Conservation (phyloP, 2,329 filamentous ascomycete species). For the Cladorrhinum sp. region DNA sequence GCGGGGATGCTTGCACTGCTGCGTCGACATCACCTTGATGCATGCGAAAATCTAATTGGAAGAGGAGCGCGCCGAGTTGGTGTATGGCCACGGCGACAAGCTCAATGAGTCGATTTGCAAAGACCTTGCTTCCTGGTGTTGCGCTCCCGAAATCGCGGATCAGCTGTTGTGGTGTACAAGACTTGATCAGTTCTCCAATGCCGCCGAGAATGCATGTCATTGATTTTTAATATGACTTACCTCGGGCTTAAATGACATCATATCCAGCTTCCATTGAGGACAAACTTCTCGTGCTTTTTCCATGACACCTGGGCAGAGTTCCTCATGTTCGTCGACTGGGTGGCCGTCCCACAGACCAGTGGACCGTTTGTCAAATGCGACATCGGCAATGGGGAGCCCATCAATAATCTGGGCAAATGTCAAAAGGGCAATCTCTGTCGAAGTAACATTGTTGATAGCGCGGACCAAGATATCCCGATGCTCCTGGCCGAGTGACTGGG, state of each 20-base stretch:
- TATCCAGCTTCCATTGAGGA: not conserved
- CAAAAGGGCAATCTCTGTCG: slow-evolving; percentile 10
- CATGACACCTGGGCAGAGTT: slow-evolving; percentile 7
- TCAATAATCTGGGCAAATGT: slow-evolving; percentile 13
- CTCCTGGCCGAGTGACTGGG: not conserved
- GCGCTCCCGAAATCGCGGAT: slow-evolving; percentile 1
- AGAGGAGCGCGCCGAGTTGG: slow-evolving; percentile 3
- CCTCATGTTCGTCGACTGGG: slow-evolving; percentile 10
- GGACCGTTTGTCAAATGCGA: slow-evolving; percentile 5
- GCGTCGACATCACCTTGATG: slow-evolving; percentile 7
- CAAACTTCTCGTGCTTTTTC: not conserved
- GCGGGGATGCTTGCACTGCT: not conserved
- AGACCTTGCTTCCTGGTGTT: not conserved
- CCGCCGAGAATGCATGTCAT: too few relatives aligned
- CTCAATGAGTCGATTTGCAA: slow-evolving; percentile 9
- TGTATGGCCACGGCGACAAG: slow-evolving; percentile 9
- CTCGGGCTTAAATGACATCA: slow-evolving; percentile 4
- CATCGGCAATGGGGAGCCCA: slow-evolving; percentile 7
- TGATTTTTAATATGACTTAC: too few relatives aligned
- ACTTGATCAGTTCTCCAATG: too few relatives aligned
- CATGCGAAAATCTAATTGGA: slow-evolving; percentile 2
- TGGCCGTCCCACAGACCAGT: not conserved
- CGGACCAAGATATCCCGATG: not conserved
- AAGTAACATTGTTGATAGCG: slow-evolving; percentile 7
- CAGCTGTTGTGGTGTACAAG: too few relatives aligned